Conservation (phyloP, 2,329 filamentous ascomycete genomes). For the Pestalotiopsis sp. region DNA sequence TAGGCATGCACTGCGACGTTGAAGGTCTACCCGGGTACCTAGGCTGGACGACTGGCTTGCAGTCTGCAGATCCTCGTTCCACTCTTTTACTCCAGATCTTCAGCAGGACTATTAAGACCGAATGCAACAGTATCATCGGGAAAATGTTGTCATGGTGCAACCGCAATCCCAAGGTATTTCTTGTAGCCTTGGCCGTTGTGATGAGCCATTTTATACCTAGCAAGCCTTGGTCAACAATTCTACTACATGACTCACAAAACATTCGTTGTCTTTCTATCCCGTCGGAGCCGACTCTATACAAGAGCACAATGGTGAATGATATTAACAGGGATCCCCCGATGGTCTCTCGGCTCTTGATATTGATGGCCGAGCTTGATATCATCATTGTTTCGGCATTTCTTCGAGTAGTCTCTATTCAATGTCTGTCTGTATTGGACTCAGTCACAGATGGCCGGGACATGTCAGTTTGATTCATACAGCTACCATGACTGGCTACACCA, state of each 20-base stretch:
- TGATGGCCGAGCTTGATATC: neutral
- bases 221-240: neutral
- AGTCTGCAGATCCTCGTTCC: neutral
- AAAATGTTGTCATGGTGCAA: neutral
- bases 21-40: neutral
- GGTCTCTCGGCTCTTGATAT: neutral
- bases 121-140: slow-evolving; percentile 1
- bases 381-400: neutral
- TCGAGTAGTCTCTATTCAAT: neutral
- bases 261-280: neutral
- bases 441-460: too few relatives aligned
- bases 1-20: neutral
- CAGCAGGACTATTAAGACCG: neutral
- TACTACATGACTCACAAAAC: neutral
- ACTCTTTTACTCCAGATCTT: slow-evolving; percentile 2
- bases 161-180: too few relatives aligned
- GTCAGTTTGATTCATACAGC: neutral
- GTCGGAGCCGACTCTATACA: neutral
- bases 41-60: neutral
- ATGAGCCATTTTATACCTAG: neutral
- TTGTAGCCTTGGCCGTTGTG: neutral
- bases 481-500: neutral
- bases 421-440: too few relatives aligned
- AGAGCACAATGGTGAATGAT: neutral
- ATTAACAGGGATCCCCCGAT: neutral